Base-by-base conservation (phyloP, 345 rosid genomes). In the Brassica incana region DNA sequence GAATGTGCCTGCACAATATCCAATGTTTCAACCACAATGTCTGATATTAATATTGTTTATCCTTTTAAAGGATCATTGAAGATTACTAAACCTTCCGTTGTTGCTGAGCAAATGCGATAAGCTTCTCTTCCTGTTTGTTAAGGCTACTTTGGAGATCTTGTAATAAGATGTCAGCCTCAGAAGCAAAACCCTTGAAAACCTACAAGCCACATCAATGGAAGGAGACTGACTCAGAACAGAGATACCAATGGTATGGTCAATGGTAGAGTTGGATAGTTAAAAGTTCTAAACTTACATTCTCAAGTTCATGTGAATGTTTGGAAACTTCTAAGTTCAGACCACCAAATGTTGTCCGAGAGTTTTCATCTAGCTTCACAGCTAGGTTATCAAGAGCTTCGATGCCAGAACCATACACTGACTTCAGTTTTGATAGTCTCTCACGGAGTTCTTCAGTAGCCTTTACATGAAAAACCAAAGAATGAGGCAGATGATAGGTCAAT, bases 401-500 rank as follows among this genome's bases (percentile, higher is more conserved):
- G 56, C 97, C 97, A 69, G 91, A 88, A 76, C 91, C 93, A 81
- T 91, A 90, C 78, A 83, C 80, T 10, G 59, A 80, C 85, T 88
- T 92, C 72, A 93, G 84, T 76, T 89, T 85, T 58, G 88, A 87
- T 70, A 96, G 87, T 72, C 91, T 88, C 75, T 74, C 91, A 78
- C 87, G 87, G 70, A 93, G 95, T 86, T 92, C 93, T 81, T 90
- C 91, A 15, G 98, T 89, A 60, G 96, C 97, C 98, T 93, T 81
- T 71, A 74, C 58, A 81, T 58, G 65, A 78, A 85, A 35, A 69
- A 67, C 52, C 56, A 50, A 62, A 77, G 77, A 74, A 35, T 52
- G 62, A 81, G 36, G 10, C 69, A 43, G 15, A 40, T 8, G 25
- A 36, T 16, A 56, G 63, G 66, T 64, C 59, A 27, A 58, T 77